Conservation (phyloP, 192 early-diverging fungal species). For the Coemansia sp. region DNA sequence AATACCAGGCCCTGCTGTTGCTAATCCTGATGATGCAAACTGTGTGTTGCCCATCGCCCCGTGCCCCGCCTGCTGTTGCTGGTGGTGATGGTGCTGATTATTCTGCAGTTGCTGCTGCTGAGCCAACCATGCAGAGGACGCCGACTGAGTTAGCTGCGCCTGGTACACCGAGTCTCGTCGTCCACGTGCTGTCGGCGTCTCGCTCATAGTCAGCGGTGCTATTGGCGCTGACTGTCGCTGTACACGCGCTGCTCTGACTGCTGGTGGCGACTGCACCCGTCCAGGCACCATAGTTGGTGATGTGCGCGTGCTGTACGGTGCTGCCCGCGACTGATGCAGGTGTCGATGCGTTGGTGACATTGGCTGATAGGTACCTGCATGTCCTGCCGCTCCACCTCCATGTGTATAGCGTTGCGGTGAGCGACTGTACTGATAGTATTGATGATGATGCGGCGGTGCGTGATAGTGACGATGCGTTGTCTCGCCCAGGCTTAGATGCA, state of each 20-base stretch:
- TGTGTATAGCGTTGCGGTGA: constrained; percentile 4
- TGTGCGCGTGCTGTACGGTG: constrained; percentile 14
- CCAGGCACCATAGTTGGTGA: constrained; percentile 1
- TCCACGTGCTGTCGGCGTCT: background rate
- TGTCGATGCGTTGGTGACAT: background rate
- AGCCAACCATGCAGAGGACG: background rate
- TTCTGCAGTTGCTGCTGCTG: background rate
- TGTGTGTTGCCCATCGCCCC: background rate
- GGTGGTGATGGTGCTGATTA: background rate
- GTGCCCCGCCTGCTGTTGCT: background rate
- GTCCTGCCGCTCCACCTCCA: background rate
- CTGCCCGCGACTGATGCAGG: constrained; percentile 11
- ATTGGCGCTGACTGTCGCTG: background rate
- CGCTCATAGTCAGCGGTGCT: background rate
- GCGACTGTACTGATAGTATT: background rate
- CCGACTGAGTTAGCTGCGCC: background rate
- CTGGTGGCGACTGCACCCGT: constrained; percentile 2
- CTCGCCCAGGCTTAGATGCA: constrained; percentile 3
- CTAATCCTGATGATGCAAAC: background rate
- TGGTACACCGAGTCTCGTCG: background rate
- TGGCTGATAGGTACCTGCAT: background rate
- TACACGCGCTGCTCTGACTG: background rate
- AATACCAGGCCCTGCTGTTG: background rate
- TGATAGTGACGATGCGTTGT: background rate
- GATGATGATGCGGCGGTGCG: background rate